Evolutionary conservation across 23 red algal species (phyloP), one percentile per base, ranked within the genome.

Genomic region (Cyanidiococcus yangmingshanensis): DNA sequence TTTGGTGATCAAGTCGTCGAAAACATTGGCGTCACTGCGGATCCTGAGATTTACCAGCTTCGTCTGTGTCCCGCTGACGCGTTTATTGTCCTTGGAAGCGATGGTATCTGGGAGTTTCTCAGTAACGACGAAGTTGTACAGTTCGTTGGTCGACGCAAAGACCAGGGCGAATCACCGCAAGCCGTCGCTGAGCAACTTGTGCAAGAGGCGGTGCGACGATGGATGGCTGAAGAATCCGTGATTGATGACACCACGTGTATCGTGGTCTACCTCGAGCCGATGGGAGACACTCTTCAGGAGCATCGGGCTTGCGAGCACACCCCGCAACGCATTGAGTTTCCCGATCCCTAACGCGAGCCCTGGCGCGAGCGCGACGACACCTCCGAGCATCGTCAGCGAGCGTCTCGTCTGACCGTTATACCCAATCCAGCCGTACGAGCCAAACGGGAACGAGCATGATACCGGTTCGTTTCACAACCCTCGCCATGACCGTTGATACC

Each of bases 41-140:
- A 80, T 38, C 94, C 94, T 29, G 94, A 98, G 45, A 54, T 98
- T 39, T 86, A 71, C 1, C 82, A 83, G 7, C 78, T 85, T 1
- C 41, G 57, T 15, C 37, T 98, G 0, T 75, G 80, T 68, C 15
- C 1, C 16, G 67, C 58, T 71, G 94, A 98, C 30, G 58, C 74
- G 41, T 91, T 89, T 68, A 25, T 98, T 18, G 86, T 98, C 31
- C 57, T 91, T 37, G 94, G 85, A 1, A 85, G 79, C 76, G 94
- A 98, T 79, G 94, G 94, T 7, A 88, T 98, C 45, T 98, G 94
- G 94, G 94, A 98, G 78, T 98, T 98, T 79, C 87, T 98, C 87
- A 82, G 77, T 16, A 84, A 63, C 40, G 50, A 74, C 27, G 94
- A 98, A 1, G 94, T 92, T 45, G 94, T 89, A 40, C 36, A 88